Evolutionary conservation across 257 asterid genomes (phyloP), one percentile per base, ranked within the genome.

Genomic region (Nicotiana noctiflora): DNA sequence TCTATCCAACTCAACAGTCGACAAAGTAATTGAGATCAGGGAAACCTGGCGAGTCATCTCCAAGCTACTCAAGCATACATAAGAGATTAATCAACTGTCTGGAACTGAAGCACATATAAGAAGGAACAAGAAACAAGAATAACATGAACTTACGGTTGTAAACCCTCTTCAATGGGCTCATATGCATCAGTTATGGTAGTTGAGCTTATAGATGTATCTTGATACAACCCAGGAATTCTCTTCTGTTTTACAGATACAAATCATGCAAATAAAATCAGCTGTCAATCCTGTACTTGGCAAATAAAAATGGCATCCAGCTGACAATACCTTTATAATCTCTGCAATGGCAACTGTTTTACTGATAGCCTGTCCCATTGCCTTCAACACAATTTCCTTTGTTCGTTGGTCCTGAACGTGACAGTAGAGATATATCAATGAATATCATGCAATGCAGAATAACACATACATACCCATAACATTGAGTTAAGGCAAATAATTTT

Each of bases 31-130:
- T 66, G 88, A 68, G 81, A 90, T 87, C 84, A 89, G 76, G 12
- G 92, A 90, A 82, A 90, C 92, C 65, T 89, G 90, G 37, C 92
- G 90, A 70, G 88, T 90, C 91, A 86, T 87, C 88, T 90, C 94
- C 89, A 90, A 84, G 67, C 94, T 90, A 84, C 83, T 87, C 59
- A 82, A 55, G 59, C 25, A 34, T 72, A 46, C 15, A 64, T 29
- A 74, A 82, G 60, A 79, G 74, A 14, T 21, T 67, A 80, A 80
- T 23, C 68, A 63, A 17, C 79, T 13, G 57, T 7, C 59, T 25
- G 19, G 60, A 21, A 80, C 34, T 40, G 81, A 7, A 63, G 59
- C 46, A 84, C 23, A 19, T 49, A 12, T 27, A 31, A 19, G 49
- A 27, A 15, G 29, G 53, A 23, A 51, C 7, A 12, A 49, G 31